phyloP scores from a whole-genome alignment of 2,329 filamentous ascomycete species.

The Fusarium sp. region DNA sequence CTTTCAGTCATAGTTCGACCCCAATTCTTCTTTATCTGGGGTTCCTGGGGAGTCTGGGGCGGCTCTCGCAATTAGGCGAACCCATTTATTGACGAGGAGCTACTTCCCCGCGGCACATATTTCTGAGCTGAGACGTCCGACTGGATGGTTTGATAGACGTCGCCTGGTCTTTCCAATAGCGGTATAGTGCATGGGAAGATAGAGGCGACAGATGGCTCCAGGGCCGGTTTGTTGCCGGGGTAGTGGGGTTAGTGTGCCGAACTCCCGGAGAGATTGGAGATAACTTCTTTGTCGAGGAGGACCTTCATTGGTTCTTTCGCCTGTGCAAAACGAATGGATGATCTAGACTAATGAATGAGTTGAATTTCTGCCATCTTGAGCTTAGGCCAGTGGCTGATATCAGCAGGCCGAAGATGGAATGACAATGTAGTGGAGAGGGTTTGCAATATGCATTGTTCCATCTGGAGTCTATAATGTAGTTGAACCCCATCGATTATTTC shows the following conservation, averaged over 20 bases:
- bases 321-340: no score
- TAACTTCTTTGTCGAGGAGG: neutral
- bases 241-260: slow-evolving; percentile 12
- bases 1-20: neutral
- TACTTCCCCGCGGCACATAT: neutral
- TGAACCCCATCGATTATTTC: no score
- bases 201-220: neutral
- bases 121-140: slow-evolving; percentile 1
- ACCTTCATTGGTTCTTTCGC: neutral
- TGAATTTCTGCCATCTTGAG: neutral
- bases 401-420: accelerated
- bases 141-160: neutral
- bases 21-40: neutral
- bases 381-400: neutral
- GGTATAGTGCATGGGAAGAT: neutral
- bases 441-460: neutral
- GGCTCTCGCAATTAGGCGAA: neutral
- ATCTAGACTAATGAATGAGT: no score
- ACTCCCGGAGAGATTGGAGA: slow-evolving; percentile 3
- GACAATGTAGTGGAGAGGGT: no score
- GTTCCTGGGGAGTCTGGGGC: neutral
- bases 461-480: neutral
- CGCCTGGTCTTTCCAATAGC: slow-evolving; percentile 17
- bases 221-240: slow-evolving; percentile 12
- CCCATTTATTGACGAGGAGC: slow-evolving; percentile 6